Evolutionary conservation across 2,329 filamentous ascomycete genomes (phyloP), one percentile per base, ranked within the genome.

Genomic region (Piedraia hortae): DNA sequence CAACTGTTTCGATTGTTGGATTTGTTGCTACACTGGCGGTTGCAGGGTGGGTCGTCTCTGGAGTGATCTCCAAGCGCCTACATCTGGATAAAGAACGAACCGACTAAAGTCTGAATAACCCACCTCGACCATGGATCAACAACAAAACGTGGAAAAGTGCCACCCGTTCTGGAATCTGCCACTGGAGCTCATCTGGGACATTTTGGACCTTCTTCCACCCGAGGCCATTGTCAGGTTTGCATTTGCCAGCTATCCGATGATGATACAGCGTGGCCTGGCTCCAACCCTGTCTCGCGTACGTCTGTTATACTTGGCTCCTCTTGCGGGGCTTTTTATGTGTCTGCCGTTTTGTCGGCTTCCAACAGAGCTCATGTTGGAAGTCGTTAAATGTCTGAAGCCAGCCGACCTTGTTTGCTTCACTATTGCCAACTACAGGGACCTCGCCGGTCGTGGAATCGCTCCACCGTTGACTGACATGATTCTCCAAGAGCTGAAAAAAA

Each of bases 1-100:
- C 78, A 3, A 51, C 93, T 9, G 37, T 71, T 11, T 66, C 73
- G 10, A 82, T 71, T 2, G 62, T 61, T 7, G 49, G 47, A 16
- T 89, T 78, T 44, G 54, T 88, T 24, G 35, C 56, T 3, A 32
- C 59, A 3, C 56, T 89, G 24, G 62, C 63, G 6, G 28, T 54
- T 16, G 32, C 48, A 17, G 50, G 54, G 13, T 59, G 54, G 44
- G 51, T 53, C 21, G 27, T 62, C 2, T 59, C 56, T 2, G 44
- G 38, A 6, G 38, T 39, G 28, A 43, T 58, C 21, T 52, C 45
- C 39, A 28, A 45, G 13, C 28, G 26, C 12, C 17, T 32, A 11
- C 22, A 24, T n/a, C 14, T 27, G 11, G 10, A 8, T 16, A 19
- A 36, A 26, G 14, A 23, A 16, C 37, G 35, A 22, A 21, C 22